phyloP scores from a whole-genome alignment of 2,329 filamentous ascomycete genomes.

The Fusarium praegraminearum region DNA sequence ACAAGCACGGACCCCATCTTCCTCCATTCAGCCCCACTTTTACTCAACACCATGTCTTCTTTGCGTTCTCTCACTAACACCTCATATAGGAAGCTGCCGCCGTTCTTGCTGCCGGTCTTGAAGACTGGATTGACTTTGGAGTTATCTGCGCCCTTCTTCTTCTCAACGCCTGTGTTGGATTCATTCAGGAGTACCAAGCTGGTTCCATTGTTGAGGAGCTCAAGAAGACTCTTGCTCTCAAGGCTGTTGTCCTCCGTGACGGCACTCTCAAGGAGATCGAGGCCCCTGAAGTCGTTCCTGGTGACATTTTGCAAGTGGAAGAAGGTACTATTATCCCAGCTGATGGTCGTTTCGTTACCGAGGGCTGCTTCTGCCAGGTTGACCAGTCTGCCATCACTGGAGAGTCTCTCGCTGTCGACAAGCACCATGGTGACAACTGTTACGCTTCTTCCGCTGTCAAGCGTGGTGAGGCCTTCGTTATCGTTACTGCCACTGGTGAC shows the following conservation, averaged over 20 bases:
- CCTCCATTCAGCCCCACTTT: neutral
- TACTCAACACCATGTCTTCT: neutral
- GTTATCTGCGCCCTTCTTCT: slow-evolving; percentile 87
- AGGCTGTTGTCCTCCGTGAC: slow-evolving; percentile 88
- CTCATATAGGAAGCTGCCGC: slow-evolving; percentile 70
- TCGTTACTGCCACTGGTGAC: slow-evolving; percentile 87
- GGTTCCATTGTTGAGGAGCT: slow-evolving; percentile 91
- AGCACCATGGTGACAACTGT: slow-evolving; percentile 83
- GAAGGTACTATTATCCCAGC: slow-evolving; percentile 92
- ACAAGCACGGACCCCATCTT: too few relatives aligned
- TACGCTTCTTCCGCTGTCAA: slow-evolving; percentile 91
- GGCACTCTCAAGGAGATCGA: slow-evolving; percentile 81
- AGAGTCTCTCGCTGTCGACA: slow-evolving; percentile 91
- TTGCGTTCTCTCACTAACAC: neutral
- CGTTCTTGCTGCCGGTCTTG: slow-evolving; percentile 82
- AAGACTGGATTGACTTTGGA: slow-evolving; percentile 94
- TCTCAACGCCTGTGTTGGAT: slow-evolving; percentile 87
- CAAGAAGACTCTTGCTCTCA: slow-evolving; percentile 90
- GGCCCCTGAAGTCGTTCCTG: slow-evolving; percentile 85
- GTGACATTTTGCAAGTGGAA: slow-evolving; percentile 90
- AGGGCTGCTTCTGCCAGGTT: slow-evolving; percentile 86
- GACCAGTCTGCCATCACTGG: slow-evolving; percentile 94
- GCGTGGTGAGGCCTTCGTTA: slow-evolving; percentile 86
- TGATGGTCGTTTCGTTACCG: slow-evolving; percentile 86
- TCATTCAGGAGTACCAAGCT: slow-evolving; percentile 84